These are phyloP conservation scores for Paramecium primaurelia DNA, from an alignment of 73 alveolate species.

Conservation along the genomic window DNA sequence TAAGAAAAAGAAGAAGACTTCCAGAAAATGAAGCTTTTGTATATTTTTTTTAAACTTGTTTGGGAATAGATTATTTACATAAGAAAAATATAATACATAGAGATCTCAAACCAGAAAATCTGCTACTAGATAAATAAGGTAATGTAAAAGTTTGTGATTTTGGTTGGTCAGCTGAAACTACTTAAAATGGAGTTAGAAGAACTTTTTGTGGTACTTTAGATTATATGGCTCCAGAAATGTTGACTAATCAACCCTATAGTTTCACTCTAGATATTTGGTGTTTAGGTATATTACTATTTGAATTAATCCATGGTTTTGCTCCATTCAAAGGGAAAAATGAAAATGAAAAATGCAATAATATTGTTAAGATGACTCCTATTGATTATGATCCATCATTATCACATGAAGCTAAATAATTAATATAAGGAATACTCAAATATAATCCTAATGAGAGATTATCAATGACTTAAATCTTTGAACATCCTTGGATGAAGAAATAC, in stretches of 20 bases:
- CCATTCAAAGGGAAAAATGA: conserved; percentile 70
- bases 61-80: conserved; percentile 64
- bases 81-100: conserved; percentile 64
- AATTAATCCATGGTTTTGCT: conserved; percentile 86
- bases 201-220: conserved; percentile 84
- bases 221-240: conserved; percentile 91
- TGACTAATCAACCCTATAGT: conserved; percentile 73
- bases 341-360: conserved; percentile 63
- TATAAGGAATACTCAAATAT: conserved; percentile 69
- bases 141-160: conserved; percentile 87
- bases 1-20: conserved; percentile 47
- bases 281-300: conserved; percentile 91
- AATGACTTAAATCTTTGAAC: conserved; percentile 79
- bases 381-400: conserved; percentile 70
- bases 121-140: conserved; percentile 72
- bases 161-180: conserved; percentile 82
- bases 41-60: conserved; percentile 63
- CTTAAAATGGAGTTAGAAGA: conserved; percentile 62
- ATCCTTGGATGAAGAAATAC: conserved; percentile 86
- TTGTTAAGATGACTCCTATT: conserved; percentile 65
- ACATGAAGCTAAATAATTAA: conserved; percentile 75
- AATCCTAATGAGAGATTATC: conserved; percentile 84
- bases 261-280: conserved; percentile 91
- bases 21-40: conserved; percentile 67
- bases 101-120: conserved; percentile 82